Conservation (phyloP, 2,329 filamentous ascomycete species). For the Colletotrichum horii region DNA sequence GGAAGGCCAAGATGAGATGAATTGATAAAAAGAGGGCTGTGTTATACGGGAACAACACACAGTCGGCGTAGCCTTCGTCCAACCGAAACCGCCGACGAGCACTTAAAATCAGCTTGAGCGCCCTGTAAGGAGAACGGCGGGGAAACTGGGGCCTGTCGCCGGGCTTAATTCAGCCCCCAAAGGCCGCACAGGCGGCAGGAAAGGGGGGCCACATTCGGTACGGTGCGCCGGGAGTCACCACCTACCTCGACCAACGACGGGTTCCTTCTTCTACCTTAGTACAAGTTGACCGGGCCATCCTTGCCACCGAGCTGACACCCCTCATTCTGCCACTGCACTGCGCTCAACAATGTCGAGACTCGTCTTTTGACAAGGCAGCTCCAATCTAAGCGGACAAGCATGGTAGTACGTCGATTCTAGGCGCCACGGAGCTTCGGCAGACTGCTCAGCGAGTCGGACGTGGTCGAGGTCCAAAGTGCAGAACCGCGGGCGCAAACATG, state of each 20-base stretch:
- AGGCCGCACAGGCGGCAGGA: not conserved
- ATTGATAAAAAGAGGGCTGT: not conserved
- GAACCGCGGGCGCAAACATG: conserved; percentile 20
- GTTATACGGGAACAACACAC: not conserved
- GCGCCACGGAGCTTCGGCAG: not conserved
- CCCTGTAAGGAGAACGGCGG: not conserved
- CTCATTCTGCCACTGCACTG: not conserved
- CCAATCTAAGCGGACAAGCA: not conserved
- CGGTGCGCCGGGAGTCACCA: not conserved
- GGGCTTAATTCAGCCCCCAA: not conserved
- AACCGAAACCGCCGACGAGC: not conserved
- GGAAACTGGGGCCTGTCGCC: not conserved
- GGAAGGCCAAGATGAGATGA: not conserved
- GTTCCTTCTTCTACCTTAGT: not conserved
- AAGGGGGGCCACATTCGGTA: not conserved
- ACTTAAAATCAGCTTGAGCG: not conserved
- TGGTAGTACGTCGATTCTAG: not conserved
- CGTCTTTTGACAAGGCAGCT: not conserved
- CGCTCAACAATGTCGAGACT: not conserved
- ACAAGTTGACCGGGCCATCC: not conserved
- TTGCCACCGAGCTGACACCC: not conserved
- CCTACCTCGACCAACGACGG: not conserved
- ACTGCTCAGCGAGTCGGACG: too few relatives aligned
- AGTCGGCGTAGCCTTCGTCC: not conserved
- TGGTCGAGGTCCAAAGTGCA: not conserved